phyloP scores from a whole-genome alignment of 139 green algal species.

The Micromonas pusilla region DNA sequence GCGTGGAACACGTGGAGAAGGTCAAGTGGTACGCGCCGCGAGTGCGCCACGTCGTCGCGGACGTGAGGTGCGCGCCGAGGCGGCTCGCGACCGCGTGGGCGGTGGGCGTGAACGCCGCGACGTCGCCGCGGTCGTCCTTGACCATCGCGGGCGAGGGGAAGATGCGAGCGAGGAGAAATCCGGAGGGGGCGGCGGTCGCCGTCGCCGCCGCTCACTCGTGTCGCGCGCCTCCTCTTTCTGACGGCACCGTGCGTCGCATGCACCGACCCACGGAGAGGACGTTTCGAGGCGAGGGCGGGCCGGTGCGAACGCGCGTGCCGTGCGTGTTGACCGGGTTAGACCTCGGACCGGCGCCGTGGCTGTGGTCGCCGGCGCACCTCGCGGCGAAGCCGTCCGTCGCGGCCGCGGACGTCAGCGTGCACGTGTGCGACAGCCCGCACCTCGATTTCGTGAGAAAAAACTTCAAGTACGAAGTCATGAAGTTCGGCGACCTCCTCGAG shows the following conservation, averaged over 20 bases:
- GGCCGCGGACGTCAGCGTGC: conserved; percentile 29
- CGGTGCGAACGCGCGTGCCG: neutral
- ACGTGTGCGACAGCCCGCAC: conserved; percentile 29
- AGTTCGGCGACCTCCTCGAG: conserved; percentile 38
- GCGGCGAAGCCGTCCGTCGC: neutral
- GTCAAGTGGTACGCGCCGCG: conserved; percentile 76
- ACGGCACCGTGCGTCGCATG: neutral
- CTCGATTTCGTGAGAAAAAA: conserved; percentile 57
- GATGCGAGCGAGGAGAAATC: no score
- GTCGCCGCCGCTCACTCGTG: no score
- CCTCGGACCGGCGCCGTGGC: conserved; percentile 32
- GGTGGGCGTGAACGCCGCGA: neutral
- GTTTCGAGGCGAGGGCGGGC: neutral
- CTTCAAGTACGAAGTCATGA: conserved; percentile 48
- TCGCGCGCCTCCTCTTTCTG: neutral
- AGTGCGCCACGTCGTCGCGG: conserved; percentile 60
- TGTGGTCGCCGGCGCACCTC: conserved; percentile 44
- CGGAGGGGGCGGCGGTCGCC: no score
- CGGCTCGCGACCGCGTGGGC: neutral
- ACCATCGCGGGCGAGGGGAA: no score
- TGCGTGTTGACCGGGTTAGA: conserved; percentile 33
- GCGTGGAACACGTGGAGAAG: conserved; percentile 47
- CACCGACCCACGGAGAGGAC: neutral
- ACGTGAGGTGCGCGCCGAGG: conserved; percentile 42
- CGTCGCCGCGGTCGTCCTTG: no score